Percentiles rank a stretch among this genome's conserved stretches.
These are phyloP conservation scores for Sporothrix phasma DNA, from an alignment of 2,329 filamentous ascomycete species.

Conservation along the genomic window DNA sequence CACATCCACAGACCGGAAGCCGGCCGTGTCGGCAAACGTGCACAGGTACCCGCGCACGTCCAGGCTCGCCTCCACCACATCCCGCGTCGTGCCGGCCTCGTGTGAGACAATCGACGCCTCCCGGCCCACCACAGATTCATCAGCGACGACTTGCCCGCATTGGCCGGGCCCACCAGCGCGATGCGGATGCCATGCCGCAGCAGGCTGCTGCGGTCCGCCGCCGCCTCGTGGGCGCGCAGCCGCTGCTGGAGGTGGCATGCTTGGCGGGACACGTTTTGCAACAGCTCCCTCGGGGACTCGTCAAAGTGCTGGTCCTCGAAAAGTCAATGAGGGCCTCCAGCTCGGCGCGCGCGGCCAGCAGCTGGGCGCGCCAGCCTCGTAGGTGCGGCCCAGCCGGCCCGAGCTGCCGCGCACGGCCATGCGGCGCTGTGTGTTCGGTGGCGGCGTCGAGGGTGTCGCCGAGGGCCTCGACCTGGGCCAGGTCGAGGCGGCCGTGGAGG, in stretches of 20 bases:
- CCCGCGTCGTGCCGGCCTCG: conserved; percentile 86
- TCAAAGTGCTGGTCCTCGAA: conserved; percentile 94
- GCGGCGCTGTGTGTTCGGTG: conserved; percentile 86
- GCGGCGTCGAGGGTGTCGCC: conserved; percentile 56
- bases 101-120: conserved; percentile 92
- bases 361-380: conserved; percentile 72
- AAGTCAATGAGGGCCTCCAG: conserved; percentile 96
- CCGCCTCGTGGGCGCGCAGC: conserved; percentile 59
- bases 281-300: conserved; percentile 64
- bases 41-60: conserved; percentile 86
- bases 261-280: conserved; percentile 51
- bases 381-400: conserved; percentile 59
- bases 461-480: conserved; percentile 69
- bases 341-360: conserved; percentile 78
- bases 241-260: conserved; percentile 29
- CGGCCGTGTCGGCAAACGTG: conserved; percentile 91
- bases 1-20: conserved; percentile 46
- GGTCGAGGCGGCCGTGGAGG: conserved; percentile 70
- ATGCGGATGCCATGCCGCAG: conserved; percentile 77
- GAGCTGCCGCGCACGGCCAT: conserved; percentile 72
- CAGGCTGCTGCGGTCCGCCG: conserved; percentile 73
- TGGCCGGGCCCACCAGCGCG: conserved; percentile 81
- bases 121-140: conserved; percentile 81
- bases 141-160: conserved; percentile 88
- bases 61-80: conserved; percentile 84